Evolutionary conservation across 768 basidiomycete genomes (phyloP).

Genomic region (Mycena epipterygia): DNA sequence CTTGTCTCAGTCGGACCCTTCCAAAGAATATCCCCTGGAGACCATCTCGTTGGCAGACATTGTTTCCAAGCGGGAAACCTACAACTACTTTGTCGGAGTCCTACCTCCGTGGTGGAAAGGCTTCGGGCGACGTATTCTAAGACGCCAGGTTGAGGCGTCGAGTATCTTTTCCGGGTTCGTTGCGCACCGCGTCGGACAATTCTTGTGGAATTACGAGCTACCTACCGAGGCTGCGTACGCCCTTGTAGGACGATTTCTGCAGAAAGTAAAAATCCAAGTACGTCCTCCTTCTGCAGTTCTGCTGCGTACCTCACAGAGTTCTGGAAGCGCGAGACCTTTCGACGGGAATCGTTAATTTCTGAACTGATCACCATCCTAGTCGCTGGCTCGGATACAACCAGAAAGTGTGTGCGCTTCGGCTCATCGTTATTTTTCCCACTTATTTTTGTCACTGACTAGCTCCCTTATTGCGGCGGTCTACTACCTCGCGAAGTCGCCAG

Average conservation of each 20-base stretch:
- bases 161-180: constrained; percentile 67
- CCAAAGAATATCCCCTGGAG: background rate
- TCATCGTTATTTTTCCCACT: background rate
- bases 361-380: constrained; percentile 76
- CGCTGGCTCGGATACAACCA: constrained; percentile 78
- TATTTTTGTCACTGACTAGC: constrained; percentile 43
- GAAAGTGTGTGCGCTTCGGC: constrained; percentile 59
- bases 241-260: constrained; percentile 26
- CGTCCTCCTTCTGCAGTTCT: background rate
- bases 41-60: constrained; percentile 4
- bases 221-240: constrained; percentile 63
- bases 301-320: background rate
- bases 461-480: constrained; percentile 79
- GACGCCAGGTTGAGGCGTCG: constrained; percentile 59
- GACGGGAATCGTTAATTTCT: constrained; percentile 67
- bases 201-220: constrained; percentile 54
- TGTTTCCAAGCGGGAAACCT: constrained; percentile 23
- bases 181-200: constrained; percentile 62
- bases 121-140: constrained; percentile 56
- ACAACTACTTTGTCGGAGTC: constrained; percentile 27
- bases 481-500: constrained; percentile 66
- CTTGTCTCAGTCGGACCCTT: constrained; percentile 17
- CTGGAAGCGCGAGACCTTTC: constrained; percentile 10
- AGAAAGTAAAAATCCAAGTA: constrained; percentile 13
- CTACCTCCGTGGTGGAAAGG: constrained; percentile 46